Conservation (phyloP, 1,284 basidiomycete genomes). For the Trichosporon sp. region DNA sequence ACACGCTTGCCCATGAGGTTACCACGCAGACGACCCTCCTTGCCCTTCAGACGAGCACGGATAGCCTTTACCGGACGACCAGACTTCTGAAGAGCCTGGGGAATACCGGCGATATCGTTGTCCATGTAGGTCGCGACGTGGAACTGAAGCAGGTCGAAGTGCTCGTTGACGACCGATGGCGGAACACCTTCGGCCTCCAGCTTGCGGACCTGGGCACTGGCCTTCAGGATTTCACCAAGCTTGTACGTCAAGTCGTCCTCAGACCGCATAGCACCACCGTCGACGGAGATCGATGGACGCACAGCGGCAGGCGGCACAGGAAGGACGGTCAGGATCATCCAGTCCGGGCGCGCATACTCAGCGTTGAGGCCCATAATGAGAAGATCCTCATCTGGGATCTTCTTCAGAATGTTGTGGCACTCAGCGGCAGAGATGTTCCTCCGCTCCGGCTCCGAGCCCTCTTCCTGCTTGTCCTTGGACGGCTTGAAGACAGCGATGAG, state of each 20-base stretch:
- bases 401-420: slow-evolving; percentile 86
- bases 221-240: slow-evolving; percentile 93
- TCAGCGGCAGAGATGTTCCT: slow-evolving; percentile 80
- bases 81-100: slow-evolving; percentile 95
- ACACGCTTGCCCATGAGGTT: slow-evolving; percentile 99
- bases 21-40: slow-evolving; percentile 95
- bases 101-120: slow-evolving; percentile 97
- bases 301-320: slow-evolving; percentile 98
- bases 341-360: slow-evolving; percentile 94
- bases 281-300: slow-evolving; percentile 92
- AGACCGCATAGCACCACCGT: slow-evolving; percentile 91
- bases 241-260: slow-evolving; percentile 99
- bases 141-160: slow-evolving; percentile 95
- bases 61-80: slow-evolving; percentile 98
- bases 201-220: slow-evolving; percentile 83
- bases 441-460: slow-evolving; percentile 84
- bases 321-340: slow-evolving; percentile 98
- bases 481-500: slow-evolving; percentile 95
- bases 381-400: slow-evolving; percentile 88
- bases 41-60: slow-evolving; percentile 95
- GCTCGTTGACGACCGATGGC: slow-evolving; percentile 90
- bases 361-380: slow-evolving; percentile 87
- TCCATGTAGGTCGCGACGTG: slow-evolving; percentile 99
- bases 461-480: slow-evolving; percentile 79
- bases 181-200: slow-evolving; percentile 97